These are phyloP conservation scores for Camelina neglecta DNA, from an alignment of 345 rosid species.

Conservation along the genomic window DNA sequence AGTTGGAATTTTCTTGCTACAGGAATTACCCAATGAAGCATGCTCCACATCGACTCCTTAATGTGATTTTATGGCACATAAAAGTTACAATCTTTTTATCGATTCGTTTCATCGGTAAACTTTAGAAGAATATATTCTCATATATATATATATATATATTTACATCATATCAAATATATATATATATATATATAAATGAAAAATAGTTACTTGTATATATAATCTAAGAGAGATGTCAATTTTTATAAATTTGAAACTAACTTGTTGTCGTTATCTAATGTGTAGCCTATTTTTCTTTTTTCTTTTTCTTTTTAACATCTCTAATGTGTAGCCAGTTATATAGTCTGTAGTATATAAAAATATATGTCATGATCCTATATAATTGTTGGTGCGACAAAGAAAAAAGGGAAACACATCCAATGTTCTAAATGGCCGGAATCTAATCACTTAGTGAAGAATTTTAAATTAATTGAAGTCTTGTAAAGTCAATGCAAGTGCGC, in stretches of 20 bases:
- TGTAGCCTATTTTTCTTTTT: too few species aligned
- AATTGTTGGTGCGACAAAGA: neutral
- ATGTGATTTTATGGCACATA: slow-evolving; percentile 8
- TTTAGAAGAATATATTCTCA: slow-evolving; percentile 5
- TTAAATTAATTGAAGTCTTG: neutral
- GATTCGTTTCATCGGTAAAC: neutral
- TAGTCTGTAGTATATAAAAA: neutral
- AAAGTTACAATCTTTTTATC: neutral
- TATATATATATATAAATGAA: neutral
- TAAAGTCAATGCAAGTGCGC: slow-evolving; percentile 13
- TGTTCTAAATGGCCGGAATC: neutral
- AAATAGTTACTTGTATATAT: neutral
- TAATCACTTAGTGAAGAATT: slow-evolving; percentile 3
- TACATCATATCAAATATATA: neutral
- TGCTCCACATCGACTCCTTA: slow-evolving; percentile 4
- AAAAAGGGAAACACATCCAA: neutral
- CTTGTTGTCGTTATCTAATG: neutral
- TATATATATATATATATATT: neutral
- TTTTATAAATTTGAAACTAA: neutral
- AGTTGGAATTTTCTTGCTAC: slow-evolving; percentile 18
- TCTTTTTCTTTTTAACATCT: too few species aligned
- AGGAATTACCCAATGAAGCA: slow-evolving; percentile 10
- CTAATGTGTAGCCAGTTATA: neutral
- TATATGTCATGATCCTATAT: neutral
- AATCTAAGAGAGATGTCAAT: neutral